A percentile compares a stretch with the other conserved stretches of the same genome.
These are phyloP conservation scores for Colletotrichum shisoi DNA, from an alignment of 2,329 filamentous ascomycete species.

Conservation along the genomic window DNA sequence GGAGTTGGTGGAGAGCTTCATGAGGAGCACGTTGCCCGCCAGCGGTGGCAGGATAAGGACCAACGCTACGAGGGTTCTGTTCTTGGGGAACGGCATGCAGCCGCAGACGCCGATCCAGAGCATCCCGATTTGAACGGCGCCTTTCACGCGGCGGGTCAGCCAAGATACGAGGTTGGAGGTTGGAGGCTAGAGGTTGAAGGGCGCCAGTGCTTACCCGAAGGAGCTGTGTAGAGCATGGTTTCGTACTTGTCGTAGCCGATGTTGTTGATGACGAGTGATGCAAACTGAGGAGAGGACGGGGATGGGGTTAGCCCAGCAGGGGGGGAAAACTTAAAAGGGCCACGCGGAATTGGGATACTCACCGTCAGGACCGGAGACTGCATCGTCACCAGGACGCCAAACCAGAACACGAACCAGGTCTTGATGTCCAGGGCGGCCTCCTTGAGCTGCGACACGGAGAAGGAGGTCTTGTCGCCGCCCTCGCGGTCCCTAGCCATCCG, in stretches of 20 bases:
- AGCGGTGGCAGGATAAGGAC: constrained; percentile 53
- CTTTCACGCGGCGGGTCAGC: constrained; percentile 36
- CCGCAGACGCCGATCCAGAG: constrained; percentile 56
- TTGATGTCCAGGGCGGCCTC: constrained; percentile 56
- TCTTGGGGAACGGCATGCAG: constrained; percentile 51
- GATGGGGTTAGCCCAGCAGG: not conserved
- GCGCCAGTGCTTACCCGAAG: constrained; percentile 45
- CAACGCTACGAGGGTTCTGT: constrained; percentile 52
- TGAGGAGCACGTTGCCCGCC: constrained; percentile 54
- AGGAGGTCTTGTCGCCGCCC: constrained; percentile 51
- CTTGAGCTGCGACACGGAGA: constrained; percentile 53
- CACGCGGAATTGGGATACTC: not conserved
- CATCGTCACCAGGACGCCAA: constrained; percentile 57
- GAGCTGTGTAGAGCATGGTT: constrained; percentile 58
- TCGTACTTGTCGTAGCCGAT: constrained; percentile 55
- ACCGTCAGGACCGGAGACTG: constrained; percentile 56
- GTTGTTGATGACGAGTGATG: constrained; percentile 58
- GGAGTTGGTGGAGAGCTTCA: constrained; percentile 51
- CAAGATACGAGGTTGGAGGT: not conserved
- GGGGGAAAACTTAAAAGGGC: too few species aligned
- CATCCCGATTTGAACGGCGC: constrained; percentile 56
- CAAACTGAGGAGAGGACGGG: constrained; percentile 48
- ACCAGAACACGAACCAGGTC: constrained; percentile 56
- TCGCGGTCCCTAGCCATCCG: constrained; percentile 48
- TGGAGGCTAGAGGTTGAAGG: rapidly evolving